These are phyloP conservation scores for Sugiyamaella valdiviana DNA, from an alignment of 805 yeast genomes.

Conservation along the genomic window DNA sequence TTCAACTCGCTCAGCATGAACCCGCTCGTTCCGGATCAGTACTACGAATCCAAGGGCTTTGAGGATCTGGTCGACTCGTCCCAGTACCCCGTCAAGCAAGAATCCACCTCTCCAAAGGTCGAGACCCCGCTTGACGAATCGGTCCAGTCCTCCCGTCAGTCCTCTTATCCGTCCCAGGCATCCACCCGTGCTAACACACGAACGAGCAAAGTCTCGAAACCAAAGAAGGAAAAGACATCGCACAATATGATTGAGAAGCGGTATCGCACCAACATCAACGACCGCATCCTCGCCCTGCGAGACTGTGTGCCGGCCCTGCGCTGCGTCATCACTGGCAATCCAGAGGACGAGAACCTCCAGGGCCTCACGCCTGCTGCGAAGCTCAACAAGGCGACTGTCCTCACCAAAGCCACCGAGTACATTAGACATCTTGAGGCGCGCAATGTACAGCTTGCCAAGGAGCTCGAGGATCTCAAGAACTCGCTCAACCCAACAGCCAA, in stretches of 20 bases:
- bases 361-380: constrained; percentile 72
- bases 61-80: not conserved
- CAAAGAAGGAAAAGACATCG: constrained; percentile 45
- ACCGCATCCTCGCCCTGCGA: constrained; percentile 60
- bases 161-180: not conserved
- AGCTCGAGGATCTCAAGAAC: constrained; percentile 42
- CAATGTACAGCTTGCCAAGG: constrained; percentile 45
- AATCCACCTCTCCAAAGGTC: constrained; percentile 1
- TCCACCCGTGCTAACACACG: constrained; percentile 8
- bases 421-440: constrained; percentile 63
- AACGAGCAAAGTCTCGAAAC: constrained; percentile 25
- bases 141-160: not conserved
- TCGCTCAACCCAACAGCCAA: constrained; percentile 5
- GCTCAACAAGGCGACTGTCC: constrained; percentile 69
- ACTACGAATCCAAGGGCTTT: not conserved
- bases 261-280: constrained; percentile 70
- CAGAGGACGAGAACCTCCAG: constrained; percentile 50
- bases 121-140: not conserved
- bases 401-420: constrained; percentile 75
- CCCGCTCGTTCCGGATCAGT: not conserved
- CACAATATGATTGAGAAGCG: constrained; percentile 80
- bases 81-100: not conserved
- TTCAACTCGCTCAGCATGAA: not conserved
- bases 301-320: constrained; percentile 75
- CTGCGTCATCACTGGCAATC: constrained; percentile 46